Percentiles rank a stretch among this genome's conserved stretches.
Conservation (phyloP, 1,284 basidiomycete genomes). For the Coniferiporia sulphurascens region DNA sequence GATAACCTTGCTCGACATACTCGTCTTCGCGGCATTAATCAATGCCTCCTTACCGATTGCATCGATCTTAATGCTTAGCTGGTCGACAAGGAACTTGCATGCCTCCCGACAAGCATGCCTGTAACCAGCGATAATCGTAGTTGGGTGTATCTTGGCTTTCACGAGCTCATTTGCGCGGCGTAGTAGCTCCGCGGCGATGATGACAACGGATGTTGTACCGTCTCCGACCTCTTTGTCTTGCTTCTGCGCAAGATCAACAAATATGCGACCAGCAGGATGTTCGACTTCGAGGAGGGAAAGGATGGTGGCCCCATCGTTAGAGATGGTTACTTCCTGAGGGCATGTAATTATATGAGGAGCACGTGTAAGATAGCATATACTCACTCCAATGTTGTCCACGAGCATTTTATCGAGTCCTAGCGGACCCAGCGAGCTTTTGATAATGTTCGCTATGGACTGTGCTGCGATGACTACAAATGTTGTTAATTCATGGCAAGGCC, state of each 20-base stretch:
- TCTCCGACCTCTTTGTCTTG: slow-evolving; percentile 99
- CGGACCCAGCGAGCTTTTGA: slow-evolving; percentile 95
- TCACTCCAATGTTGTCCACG: slow-evolving; percentile 95
- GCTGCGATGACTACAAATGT: slow-evolving; percentile 79
- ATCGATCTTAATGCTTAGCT: slow-evolving; percentile 94
- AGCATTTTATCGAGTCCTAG: slow-evolving; percentile 97
- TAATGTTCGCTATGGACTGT: slow-evolving; percentile 94
- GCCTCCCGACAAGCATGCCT: slow-evolving; percentile 96
- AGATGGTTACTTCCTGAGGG: slow-evolving; percentile 93
- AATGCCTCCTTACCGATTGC: slow-evolving; percentile 86
- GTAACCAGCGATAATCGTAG: slow-evolving; percentile 99
- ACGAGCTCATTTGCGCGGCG: slow-evolving; percentile 97
- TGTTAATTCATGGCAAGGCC: slow-evolving; percentile 6
- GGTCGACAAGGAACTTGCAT: slow-evolving; percentile 97
- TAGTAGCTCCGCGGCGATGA: slow-evolving; percentile 94
- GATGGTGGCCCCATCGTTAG: slow-evolving; percentile 99
- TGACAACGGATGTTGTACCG: slow-evolving; percentile 98
- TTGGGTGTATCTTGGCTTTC: slow-evolving; percentile 98
- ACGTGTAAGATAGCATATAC: slow-evolving; percentile 26
- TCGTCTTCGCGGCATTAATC: slow-evolving; percentile 97
- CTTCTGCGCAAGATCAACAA: slow-evolving; percentile 98
- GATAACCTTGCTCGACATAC: slow-evolving; percentile 99
- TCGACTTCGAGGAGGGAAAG: slow-evolving; percentile 89
- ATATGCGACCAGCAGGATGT: slow-evolving; percentile 92
- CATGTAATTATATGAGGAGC: slow-evolving; percentile 13